Percentiles rank a stretch among this genome's conserved stretches.
Conservation (phyloP, 1,284 basidiomycete species). For the Boletus austroedulis region DNA sequence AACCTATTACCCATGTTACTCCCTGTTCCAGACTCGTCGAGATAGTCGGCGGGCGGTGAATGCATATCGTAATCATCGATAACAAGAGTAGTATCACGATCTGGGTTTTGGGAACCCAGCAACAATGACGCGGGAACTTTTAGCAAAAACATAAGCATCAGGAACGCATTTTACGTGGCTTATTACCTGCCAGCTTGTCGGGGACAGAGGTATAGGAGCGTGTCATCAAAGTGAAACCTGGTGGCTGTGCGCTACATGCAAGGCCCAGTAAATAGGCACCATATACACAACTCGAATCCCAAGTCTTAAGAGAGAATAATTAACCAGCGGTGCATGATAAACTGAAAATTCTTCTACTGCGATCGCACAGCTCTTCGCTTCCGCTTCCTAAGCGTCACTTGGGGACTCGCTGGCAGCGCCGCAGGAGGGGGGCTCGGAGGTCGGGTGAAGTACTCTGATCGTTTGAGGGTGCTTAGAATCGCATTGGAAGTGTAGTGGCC, state of each 20-base stretch:
- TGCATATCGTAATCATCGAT: conserved; percentile 1
- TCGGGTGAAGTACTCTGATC: conserved; percentile 15
- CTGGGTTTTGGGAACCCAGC: background rate
- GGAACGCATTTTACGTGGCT: background rate
- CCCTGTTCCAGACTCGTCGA: background rate
- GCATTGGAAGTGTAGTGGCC: conserved; percentile 38
- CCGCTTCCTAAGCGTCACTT: conserved; percentile 22
- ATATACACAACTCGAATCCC: background rate
- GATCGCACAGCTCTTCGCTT: conserved; percentile 24
- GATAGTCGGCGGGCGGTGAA: background rate
- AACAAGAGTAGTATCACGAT: background rate
- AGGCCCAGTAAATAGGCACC: too few species aligned
- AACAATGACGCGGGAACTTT: conserved; percentile 3
- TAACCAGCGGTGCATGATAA: too few species aligned
- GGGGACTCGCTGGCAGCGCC: conserved; percentile 5
- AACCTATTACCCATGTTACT: conserved; percentile 36
- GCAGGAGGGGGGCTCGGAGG: conserved; percentile 2
- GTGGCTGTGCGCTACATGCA: conserved; percentile 1
- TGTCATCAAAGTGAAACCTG: conserved; percentile 7
- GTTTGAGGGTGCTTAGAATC: conserved; percentile 13
- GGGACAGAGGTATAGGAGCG: background rate
- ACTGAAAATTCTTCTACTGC: conserved; percentile 12
- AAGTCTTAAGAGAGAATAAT: too few species aligned
- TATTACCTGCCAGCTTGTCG: conserved; percentile 6
- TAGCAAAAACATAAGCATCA: background rate